A percentile compares a stretch with the other conserved stretches of the same genome.
These are phyloP conservation scores for Patellaria atrata DNA, from an alignment of 495 filamentous ascomycete genomes.

Conservation along the genomic window DNA sequence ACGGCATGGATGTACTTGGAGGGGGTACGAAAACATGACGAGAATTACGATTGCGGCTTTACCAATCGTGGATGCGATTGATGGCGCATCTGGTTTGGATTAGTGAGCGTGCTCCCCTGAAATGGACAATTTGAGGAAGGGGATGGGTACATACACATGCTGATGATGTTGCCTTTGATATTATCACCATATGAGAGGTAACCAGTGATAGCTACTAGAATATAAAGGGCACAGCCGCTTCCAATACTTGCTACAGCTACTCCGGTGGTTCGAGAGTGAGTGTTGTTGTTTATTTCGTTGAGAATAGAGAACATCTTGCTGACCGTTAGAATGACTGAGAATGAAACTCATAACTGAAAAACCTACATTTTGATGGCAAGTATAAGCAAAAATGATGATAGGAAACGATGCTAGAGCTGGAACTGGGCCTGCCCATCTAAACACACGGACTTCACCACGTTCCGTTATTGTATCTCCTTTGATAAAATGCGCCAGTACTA, in stretches of 20 bases:
- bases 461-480: conserved; percentile 58
- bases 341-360: not conserved
- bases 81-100: conserved; percentile 43
- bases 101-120: no score
- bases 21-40: conserved; percentile 91
- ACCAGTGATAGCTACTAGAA: conserved; percentile 85
- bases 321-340: not conserved
- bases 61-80: conserved; percentile 74
- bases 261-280: conserved; percentile 60
- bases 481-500: conserved; percentile 81
- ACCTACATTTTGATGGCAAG: conserved; percentile 90
- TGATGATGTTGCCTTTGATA: conserved; percentile 80
- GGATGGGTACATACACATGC: conserved; percentile 51
- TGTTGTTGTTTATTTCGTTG: conserved; percentile 83
- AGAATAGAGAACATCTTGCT: conserved; percentile 92
- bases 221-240: conserved; percentile 61
- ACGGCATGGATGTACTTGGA: conserved; percentile 89
- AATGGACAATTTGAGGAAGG: not conserved
- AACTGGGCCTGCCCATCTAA: conserved; percentile 65
- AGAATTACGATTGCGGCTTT: conserved; percentile 91
- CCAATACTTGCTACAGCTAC: conserved; percentile 79
- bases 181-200: conserved; percentile 88
- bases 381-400: conserved; percentile 95
- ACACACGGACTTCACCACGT: conserved; percentile 54
- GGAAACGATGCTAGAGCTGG: conserved; percentile 74